Base-by-base conservation (phyloP, 768 basidiomycete species). In the Hysterangium stoloniferum region DNA sequence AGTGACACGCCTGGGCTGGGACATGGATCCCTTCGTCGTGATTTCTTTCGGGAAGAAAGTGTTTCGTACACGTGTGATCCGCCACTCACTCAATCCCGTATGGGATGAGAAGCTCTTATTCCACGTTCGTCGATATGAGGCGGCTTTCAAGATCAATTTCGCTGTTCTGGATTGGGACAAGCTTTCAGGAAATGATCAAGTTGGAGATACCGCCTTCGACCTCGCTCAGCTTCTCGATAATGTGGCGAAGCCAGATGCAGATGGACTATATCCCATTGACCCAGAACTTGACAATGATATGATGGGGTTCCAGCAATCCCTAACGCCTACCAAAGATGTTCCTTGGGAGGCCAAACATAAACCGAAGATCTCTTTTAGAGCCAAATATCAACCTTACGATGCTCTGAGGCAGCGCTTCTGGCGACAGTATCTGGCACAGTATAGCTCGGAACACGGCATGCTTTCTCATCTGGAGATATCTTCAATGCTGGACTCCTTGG, bases 11-110 rank as follows among this genome's bases (percentile, higher is more conserved):
- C 87, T 80, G 0, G 88, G 87, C 0, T 93, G 84, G 78, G 94
- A 98, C 62, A 96, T 97, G 93, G 93, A 97, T 59, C 93, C 94
- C 0, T 98, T 97, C 61, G 87, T 90, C 20, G 92, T 99, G 54
- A 78, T 94, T 56, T 91, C 90, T 3, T 99, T 99, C 56, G 90
- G 94, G 27, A 94, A 93, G 71, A 98, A 96, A 64, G 89, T 97
- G 4, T 98, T 98, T 69, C 77, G 94, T 2, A 97, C 94, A 0
- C 82, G 87, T 28, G 81, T 92, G 24, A 82, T 93, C 48, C 78
- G 92, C 3, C 90, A 93, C 64, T 82, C 79, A 0, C 69, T 83
- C 47, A 91, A 88, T 62, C 95, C 96, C 0, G 74, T 75, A 1
- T 98, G 93, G 89, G 88, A 97, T 54, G 93, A 97, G 68, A 94